phyloP scores from a whole-genome alignment of 768 basidiomycete genomes.

The Tulasnella sp. region DNA sequence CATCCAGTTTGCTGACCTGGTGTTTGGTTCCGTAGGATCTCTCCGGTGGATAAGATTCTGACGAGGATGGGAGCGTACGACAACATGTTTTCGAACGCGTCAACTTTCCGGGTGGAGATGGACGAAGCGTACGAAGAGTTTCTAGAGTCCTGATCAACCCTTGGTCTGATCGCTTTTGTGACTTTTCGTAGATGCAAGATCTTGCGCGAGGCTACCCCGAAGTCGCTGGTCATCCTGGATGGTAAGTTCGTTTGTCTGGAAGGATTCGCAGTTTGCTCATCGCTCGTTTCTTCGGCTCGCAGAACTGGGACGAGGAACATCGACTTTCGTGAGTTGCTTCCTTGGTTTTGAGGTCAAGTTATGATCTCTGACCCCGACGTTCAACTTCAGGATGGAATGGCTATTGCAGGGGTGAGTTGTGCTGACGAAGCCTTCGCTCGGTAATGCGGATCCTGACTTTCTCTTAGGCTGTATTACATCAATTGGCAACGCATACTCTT shows the following conservation, averaged over 20 bases:
- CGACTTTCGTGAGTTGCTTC: constrained; percentile 69
- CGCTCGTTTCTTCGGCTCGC: constrained; percentile 21
- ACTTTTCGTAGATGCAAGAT: constrained; percentile 71
- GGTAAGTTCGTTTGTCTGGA: constrained; percentile 48
- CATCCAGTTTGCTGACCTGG: not conserved
- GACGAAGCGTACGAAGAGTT: constrained; percentile 80
- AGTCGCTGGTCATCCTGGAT: constrained; percentile 90
- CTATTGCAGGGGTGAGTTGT: constrained; percentile 75
- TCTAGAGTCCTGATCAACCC: not conserved
- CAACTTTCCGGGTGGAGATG: constrained; percentile 97
- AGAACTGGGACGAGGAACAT: constrained; percentile 95
- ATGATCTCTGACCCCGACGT: constrained; percentile 28
- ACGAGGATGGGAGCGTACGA: constrained; percentile 99
- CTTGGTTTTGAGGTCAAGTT: not conserved
- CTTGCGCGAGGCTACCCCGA: constrained; percentile 87
- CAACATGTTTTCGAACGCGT: constrained; percentile 90
- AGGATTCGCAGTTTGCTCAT: not conserved
- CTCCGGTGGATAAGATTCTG: constrained; percentile 85
- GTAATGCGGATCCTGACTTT: constrained; percentile 1
- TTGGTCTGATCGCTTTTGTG: not conserved
- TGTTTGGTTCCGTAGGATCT: constrained; percentile 51
- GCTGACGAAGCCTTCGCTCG: constrained; percentile 8
- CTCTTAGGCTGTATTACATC: constrained; percentile 79
- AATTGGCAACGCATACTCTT: constrained; percentile 87
- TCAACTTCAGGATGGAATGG: constrained; percentile 83